Base-by-base conservation (phyloP, 2,329 filamentous ascomycete species). In the Zarea fungicola region DNA sequence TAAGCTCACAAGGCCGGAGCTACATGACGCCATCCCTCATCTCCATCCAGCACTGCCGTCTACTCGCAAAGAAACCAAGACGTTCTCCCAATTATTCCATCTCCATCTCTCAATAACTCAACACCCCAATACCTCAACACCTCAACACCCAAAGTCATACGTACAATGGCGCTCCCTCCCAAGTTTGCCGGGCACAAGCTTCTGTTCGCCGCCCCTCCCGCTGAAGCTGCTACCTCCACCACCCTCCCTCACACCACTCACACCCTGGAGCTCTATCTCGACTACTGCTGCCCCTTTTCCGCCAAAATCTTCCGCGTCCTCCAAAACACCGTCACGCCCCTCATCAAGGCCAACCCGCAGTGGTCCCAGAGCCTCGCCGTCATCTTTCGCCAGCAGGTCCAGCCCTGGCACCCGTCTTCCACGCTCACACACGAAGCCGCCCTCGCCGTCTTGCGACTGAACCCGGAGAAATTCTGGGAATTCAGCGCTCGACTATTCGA, bases 341-440 rank as follows among this genome's bases (percentile, higher is more conserved):
- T 80, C 41, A 75, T 95, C 57, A 73, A 76, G 53, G 59, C 74
- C 42, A 82, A 83, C 59, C 83, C 86, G 55, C 58, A 70, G 21
- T 75, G 72, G 64, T 65, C 72, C 13, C 57, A 72, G 52, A 76
- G 75, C 53, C 71, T 96, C 3, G 77, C 87, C 58, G 75, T 95
- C 58, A 80, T 97, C 61, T 88, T 96, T 75, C 85, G 91, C 42
- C 91, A 92, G 65, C 90, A 96, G 65, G 81, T 96, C 60, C 90
- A 96, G 72, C 89, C 90, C 13, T 96, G 92, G 92, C 91, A 97
- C 70, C 92, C 92, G 2, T 89, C 86, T 18, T 90, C 83, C 34
- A 90, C 86, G 6, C 76, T 90, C 10, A 75, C 80, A 49, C 88
- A 92, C 72, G 92, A 97, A 76, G 87, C 90, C 26, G 91, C 75